Conservation (phyloP, 2,329 filamentous ascomycete species). For the Cylindrodendrum hubeiense region DNA sequence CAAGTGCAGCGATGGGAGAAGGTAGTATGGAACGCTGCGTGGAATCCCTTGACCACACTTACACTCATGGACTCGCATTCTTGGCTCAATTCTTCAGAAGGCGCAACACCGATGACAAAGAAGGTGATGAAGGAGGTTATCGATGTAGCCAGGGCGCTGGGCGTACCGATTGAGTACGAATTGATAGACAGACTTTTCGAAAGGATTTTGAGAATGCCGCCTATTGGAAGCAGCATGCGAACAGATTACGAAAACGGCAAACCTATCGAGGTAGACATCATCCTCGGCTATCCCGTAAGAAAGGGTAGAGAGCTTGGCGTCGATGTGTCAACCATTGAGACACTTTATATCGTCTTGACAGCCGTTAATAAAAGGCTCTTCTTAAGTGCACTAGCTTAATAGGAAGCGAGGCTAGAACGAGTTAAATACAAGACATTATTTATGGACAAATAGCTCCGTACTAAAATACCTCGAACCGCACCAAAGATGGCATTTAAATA, state of each 20-base stretch:
- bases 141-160: slow-evolving; percentile 68
- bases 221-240: slow-evolving; percentile 65
- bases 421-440: background rate
- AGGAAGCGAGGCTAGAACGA: background rate
- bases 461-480: too few relatives aligned
- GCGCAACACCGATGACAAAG: slow-evolving; percentile 62
- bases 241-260: slow-evolving; percentile 68
- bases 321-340: slow-evolving; percentile 64
- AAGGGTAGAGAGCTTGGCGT: slow-evolving; percentile 67
- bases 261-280: slow-evolving; percentile 73
- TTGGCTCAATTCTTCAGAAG: slow-evolving; percentile 59
- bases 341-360: slow-evolving; percentile 50
- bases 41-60: slow-evolving; percentile 71
- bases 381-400: background rate
- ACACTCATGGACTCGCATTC: slow-evolving; percentile 64
- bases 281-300: slow-evolving; percentile 70
- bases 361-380: slow-evolving; percentile 47
- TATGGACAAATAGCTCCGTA: too few relatives aligned
- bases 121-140: slow-evolving; percentile 66
- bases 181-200: slow-evolving; percentile 61
- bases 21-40: slow-evolving; percentile 70
- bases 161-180: slow-evolving; percentile 58
- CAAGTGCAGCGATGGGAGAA: slow-evolving; percentile 71
- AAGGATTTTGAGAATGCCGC: slow-evolving; percentile 59
- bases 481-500: too few relatives aligned